Evolutionary conservation across 2,329 filamentous ascomycete species (phyloP).

Genomic region (Penicillium sp.): DNA sequence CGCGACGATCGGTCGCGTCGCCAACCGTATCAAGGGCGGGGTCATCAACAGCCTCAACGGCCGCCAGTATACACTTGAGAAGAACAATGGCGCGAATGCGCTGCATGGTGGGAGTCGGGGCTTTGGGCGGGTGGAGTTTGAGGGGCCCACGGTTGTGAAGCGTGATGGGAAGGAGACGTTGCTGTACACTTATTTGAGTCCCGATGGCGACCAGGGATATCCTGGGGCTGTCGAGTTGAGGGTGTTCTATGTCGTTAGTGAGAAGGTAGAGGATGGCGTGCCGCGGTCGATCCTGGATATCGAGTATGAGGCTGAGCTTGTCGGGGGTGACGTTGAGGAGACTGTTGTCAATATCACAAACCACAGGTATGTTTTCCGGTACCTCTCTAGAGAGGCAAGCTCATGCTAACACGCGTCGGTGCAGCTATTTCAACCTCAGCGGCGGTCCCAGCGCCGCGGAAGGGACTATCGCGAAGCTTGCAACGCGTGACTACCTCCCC

Average conservation of each 20-base stretch:
- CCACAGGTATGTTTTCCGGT: slow-evolving; percentile 68
- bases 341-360: slow-evolving; percentile 94
- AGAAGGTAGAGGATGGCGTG: slow-evolving; percentile 63
- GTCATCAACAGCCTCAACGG: slow-evolving; percentile 75
- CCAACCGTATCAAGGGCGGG: slow-evolving; percentile 79
- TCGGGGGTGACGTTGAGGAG: slow-evolving; percentile 78
- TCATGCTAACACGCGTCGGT: background rate
- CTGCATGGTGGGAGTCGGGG: slow-evolving; percentile 74
- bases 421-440: slow-evolving; percentile 71
- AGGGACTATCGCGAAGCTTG: slow-evolving; percentile 64
- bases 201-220: slow-evolving; percentile 86
- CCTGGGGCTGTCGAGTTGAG: slow-evolving; percentile 81
- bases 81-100: slow-evolving; percentile 79
- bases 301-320: slow-evolving; percentile 86
- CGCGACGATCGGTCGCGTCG: slow-evolving; percentile 83
- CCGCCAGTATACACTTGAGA: slow-evolving; percentile 69
- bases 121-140: slow-evolving; percentile 57
- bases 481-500: slow-evolving; percentile 70
- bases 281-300: slow-evolving; percentile 76
- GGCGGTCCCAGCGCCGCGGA: slow-evolving; percentile 59
- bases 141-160: slow-evolving; percentile 61
- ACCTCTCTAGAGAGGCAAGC: background rate
- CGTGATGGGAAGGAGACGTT: slow-evolving; percentile 68
- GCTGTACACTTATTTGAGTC: slow-evolving; percentile 68
- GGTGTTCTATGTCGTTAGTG: slow-evolving; percentile 78